These are phyloP conservation scores for Lepidopterella palustris DNA, from an alignment of 495 filamentous ascomycete species.

Conservation along the genomic window DNA sequence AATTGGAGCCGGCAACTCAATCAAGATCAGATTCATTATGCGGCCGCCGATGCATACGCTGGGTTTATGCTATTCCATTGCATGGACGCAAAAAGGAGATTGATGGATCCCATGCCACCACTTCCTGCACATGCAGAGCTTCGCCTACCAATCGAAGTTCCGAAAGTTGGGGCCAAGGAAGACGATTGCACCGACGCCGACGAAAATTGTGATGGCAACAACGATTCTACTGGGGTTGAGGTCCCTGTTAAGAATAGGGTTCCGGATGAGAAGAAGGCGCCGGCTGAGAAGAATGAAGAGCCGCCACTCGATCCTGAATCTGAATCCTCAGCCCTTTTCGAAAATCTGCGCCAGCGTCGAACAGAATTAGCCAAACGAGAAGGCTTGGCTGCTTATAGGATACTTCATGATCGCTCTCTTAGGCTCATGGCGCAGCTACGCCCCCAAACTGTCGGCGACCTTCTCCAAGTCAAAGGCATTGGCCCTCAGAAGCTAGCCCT, in stretches of 20 bases:
- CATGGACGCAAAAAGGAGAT: slow-evolving; percentile 59
- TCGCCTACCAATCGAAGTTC: slow-evolving; percentile 52
- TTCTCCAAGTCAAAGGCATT: neutral
- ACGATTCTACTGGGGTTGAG: neutral
- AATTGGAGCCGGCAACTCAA: slow-evolving; percentile 61
- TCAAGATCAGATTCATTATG: slow-evolving; percentile 68
- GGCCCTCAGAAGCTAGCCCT: neutral
- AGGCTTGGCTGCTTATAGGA: neutral
- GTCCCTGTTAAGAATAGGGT: too few relatives aligned
- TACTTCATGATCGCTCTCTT: neutral
- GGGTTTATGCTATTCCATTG: slow-evolving; percentile 63
- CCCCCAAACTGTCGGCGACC: neutral
- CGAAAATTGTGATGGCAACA: neutral
- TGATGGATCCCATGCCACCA: slow-evolving; percentile 62
- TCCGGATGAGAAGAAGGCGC: neutral
- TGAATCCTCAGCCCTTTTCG: neutral
- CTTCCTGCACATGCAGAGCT: slow-evolving; percentile 61
- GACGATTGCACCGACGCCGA: neutral
- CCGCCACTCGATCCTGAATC: neutral
- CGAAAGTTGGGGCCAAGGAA: neutral
- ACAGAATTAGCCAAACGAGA: neutral
- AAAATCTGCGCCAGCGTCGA: neutral
- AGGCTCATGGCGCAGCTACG: neutral
- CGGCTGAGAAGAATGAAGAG: neutral
- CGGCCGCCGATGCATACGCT: slow-evolving; percentile 78